Evolutionary conservation across 179 eudicot species (phyloP), one percentile per base, ranked within the genome.

Genomic region (Silene coronaria): DNA sequence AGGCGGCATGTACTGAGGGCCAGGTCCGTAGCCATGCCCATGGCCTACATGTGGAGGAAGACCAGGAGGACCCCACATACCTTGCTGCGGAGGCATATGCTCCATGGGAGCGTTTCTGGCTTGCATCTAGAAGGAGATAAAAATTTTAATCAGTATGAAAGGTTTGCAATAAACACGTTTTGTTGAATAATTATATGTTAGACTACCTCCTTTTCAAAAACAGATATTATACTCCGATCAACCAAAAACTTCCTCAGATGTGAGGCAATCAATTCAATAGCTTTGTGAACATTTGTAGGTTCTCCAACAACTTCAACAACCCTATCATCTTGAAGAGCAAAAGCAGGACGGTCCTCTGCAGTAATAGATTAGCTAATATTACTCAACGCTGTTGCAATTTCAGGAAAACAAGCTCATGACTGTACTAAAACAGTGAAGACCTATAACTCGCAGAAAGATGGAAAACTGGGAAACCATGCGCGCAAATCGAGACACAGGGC

Each of bases 291-390:
- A 72, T 83, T 85, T 48, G 79, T 81, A 70, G 93, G 88, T 77
- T 91, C 96, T 74, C 98, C 96, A 74, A 85, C 89, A 73, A 91
- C 79, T 82, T 93, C 98, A 82, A 93, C 98, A 62, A 93, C 83
- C 63, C 91, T 85, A 74, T 93, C 97, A 65, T 93, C 97, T 57
- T 87, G 91, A 63, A 93, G 83, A 78, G 98, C 97, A 86, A 91
- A 89, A 53, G 83, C 69, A 42, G 98, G 98, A 70, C 89, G 86
- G 68, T 89, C 88, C 75, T 88, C 98, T 93, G 87, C 86, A 82
- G 45, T 13, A 53, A 48, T 3, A 80, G 3, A 46, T 22, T 30
- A 75, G 73, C 73, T 13, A 24, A 13, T 8, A 32, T 46, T 22
- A 24, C 19, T 19, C 24, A 71, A 13, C 10, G 22, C 6, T 23